These are phyloP conservation scores for Clohesyomyces aquaticus DNA, from an alignment of 495 filamentous ascomycete genomes.

Conservation along the genomic window DNA sequence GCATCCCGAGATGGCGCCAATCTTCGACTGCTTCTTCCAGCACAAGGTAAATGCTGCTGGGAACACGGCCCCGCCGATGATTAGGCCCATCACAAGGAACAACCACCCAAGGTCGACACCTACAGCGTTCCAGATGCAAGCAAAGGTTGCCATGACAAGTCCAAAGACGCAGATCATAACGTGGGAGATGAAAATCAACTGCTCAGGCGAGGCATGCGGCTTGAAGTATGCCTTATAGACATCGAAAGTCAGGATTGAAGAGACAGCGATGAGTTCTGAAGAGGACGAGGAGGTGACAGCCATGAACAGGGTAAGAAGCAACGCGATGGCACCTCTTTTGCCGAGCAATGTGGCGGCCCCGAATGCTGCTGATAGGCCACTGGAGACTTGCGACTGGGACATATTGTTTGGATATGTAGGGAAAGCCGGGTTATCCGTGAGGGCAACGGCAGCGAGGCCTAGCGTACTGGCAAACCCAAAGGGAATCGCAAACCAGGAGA, in stretches of 20 bases:
- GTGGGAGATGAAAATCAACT: slow-evolving; percentile 83
- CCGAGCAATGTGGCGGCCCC: slow-evolving; percentile 85
- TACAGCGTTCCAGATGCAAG: slow-evolving; percentile 51
- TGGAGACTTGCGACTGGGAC: slow-evolving; percentile 72
- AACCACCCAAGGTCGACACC: slow-evolving; percentile 56
- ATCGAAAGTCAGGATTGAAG: slow-evolving; percentile 90
- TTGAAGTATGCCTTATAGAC: slow-evolving; percentile 65
- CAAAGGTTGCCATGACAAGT: slow-evolving; percentile 79
- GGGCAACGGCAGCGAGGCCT: slow-evolving; percentile 80
- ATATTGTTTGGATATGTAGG: slow-evolving; percentile 75
- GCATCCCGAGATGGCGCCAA: slow-evolving; percentile 72
- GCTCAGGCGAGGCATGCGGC: slow-evolving; percentile 62
- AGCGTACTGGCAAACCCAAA: slow-evolving; percentile 74
- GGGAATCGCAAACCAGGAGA: slow-evolving; percentile 93
- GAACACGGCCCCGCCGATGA: slow-evolving; percentile 83
- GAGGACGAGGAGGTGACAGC: slow-evolving; percentile 89
- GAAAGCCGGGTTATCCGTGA: slow-evolving; percentile 73
- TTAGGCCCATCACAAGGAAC: slow-evolving; percentile 87
- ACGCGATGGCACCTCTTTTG: slow-evolving; percentile 79
- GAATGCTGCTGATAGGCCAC: slow-evolving; percentile 86
- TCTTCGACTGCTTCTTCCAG: slow-evolving; percentile 80
- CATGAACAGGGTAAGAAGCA: slow-evolving; percentile 89
- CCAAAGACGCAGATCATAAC: slow-evolving; percentile 72
- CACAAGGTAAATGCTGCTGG: slow-evolving; percentile 77
- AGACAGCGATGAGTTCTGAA: slow-evolving; percentile 86